phyloP scores from a whole-genome alignment of 768 basidiomycete genomes.

The Boletellus sp. region DNA sequence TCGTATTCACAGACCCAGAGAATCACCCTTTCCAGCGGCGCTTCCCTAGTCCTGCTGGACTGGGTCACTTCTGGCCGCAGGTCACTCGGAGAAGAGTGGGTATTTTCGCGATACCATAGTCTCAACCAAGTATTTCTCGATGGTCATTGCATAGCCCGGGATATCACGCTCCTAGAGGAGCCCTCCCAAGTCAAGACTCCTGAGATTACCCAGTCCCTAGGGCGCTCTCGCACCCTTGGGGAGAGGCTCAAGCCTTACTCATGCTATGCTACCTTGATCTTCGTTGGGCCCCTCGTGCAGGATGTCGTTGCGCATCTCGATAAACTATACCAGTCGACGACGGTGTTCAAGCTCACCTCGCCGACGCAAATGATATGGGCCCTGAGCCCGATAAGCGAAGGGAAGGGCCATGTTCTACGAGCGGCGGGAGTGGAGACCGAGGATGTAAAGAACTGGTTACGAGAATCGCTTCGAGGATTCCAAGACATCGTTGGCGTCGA shows the following conservation, averaged over 20 bases:
- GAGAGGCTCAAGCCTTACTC: slow-evolving; percentile 75
- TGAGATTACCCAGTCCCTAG: slow-evolving; percentile 10
- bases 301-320: slow-evolving; percentile 47
- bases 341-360: slow-evolving; percentile 52
- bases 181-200: slow-evolving; percentile 5
- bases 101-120: slow-evolving; percentile 79
- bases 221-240: slow-evolving; percentile 46
- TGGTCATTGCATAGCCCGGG: slow-evolving; percentile 65
- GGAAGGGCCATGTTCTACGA: slow-evolving; percentile 58
- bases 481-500: slow-evolving; percentile 58
- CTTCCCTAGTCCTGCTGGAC: slow-evolving; percentile 76
- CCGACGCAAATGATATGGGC: slow-evolving; percentile 81
- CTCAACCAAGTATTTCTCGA: slow-evolving; percentile 77
- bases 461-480: slow-evolving; percentile 47
- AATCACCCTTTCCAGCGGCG: slow-evolving; percentile 58
- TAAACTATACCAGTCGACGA: slow-evolving; percentile 47
- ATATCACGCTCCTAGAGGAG: slow-evolving; percentile 74
- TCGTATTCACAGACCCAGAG: slow-evolving; percentile 81
- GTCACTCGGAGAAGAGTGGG: slow-evolving; percentile 85
- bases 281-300: slow-evolving; percentile 65
- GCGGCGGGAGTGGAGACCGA: slow-evolving; percentile 77
- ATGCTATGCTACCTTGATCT: slow-evolving; percentile 84
- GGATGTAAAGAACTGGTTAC: slow-evolving; percentile 67
- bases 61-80: slow-evolving; percentile 91
- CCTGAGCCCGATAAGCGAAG: slow-evolving; percentile 53